phyloP scores from a whole-genome alignment of 2,329 filamentous ascomycete genomes.

The Microdochium trichocladiopsis region DNA sequence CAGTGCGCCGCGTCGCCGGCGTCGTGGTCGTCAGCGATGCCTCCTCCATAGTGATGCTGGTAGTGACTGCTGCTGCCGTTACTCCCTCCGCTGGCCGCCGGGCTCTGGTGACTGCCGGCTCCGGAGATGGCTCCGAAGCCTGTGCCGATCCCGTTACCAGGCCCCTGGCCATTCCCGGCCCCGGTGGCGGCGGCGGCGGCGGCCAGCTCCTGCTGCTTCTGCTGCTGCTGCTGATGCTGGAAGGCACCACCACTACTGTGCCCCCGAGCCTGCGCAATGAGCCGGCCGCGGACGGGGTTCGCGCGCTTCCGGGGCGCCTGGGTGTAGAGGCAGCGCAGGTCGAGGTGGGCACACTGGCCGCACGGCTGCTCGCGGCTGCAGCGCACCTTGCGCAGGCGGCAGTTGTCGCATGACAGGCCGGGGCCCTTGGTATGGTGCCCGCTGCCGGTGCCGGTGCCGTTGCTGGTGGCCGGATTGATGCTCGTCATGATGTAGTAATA shows the following conservation, averaged over 20 bases:
- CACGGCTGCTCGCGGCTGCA: constrained; percentile 32
- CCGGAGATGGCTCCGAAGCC: background rate
- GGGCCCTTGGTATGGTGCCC: background rate
- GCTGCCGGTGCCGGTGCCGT: background rate
- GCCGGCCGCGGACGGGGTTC: constrained; percentile 27
- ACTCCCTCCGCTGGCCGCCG: background rate
- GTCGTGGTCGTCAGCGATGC: background rate
- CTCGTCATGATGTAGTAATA: background rate
- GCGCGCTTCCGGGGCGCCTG: constrained; percentile 23
- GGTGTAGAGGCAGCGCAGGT: constrained; percentile 36
- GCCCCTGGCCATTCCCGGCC: no score
- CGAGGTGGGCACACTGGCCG: constrained; percentile 31
- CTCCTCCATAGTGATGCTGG: background rate
- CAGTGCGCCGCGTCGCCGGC: background rate
- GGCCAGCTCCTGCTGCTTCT: no score
- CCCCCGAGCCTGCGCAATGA: constrained; percentile 31
- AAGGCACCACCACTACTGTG: background rate
- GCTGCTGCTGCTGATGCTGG: background rate
- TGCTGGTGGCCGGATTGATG: no score
- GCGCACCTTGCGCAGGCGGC: constrained; percentile 11
- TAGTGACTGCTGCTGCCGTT: background rate
- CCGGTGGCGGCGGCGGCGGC: no score
- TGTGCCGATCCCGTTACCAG: no score
- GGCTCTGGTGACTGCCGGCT: background rate
- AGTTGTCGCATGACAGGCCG: constrained; percentile 6